Evolutionary conservation across 2,329 filamentous ascomycete genomes (phyloP).

Genomic region (Penicillium sp.): DNA sequence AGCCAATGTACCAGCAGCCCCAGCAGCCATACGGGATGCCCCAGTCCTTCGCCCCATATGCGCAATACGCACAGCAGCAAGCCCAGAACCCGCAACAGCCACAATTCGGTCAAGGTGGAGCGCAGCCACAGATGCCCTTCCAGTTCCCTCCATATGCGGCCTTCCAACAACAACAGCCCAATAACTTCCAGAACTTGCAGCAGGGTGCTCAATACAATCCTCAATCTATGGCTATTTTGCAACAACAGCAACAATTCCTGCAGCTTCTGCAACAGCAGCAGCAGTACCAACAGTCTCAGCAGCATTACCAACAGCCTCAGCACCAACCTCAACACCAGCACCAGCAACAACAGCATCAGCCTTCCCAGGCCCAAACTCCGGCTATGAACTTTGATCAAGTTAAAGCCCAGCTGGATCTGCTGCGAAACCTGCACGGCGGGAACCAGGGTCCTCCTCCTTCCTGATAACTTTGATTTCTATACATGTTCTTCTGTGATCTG

Average conservation of each 20-base stretch:
- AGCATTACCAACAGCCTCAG: conserved; percentile 22
- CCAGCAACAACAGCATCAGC: conserved; percentile 19
- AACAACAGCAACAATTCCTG: conserved; percentile 40
- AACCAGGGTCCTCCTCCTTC: conserved; percentile 33
- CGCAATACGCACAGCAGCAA: conserved; percentile 29
- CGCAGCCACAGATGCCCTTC: conserved; percentile 35
- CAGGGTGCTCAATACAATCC: conserved; percentile 58
- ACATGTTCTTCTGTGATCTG: conserved; percentile 10
- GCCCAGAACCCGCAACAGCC: conserved; percentile 20
- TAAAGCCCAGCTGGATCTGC: conserved; percentile 42
- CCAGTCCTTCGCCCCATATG: conserved; percentile 31
- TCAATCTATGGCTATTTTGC: conserved; percentile 52
- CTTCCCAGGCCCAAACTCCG: conserved; percentile 25
- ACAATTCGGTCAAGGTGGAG: conserved; percentile 25
- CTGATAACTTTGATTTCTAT: conserved; percentile 15
- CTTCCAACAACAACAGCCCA: conserved; percentile 45
- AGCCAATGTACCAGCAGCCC: conserved; percentile 25
- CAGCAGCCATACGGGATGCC: conserved; percentile 27
- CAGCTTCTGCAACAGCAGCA: conserved; percentile 19
- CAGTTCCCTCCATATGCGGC: conserved; percentile 30
- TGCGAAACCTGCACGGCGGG: conserved; percentile 38
- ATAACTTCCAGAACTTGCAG: conserved; percentile 41
- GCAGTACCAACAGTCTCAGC: conserved; percentile 26
- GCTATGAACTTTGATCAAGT: conserved; percentile 42
- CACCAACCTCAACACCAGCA: conserved; percentile 20